phyloP scores from a whole-genome alignment of 768 basidiomycete species.

The Boletus bicolor region DNA sequence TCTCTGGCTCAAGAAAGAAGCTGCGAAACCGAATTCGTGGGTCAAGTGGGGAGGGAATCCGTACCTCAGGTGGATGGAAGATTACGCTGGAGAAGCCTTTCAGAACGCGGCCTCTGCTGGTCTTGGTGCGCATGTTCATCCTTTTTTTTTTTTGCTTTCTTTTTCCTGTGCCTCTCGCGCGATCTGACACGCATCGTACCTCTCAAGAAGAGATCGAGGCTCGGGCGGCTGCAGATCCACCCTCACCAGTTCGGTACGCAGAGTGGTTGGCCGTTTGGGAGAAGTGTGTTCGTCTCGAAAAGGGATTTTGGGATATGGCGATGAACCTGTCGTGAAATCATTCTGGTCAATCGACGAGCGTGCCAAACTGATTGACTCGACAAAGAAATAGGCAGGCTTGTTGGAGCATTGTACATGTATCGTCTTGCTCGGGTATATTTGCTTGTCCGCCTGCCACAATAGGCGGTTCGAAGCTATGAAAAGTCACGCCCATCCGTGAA shows the following conservation, averaged over 20 bases:
- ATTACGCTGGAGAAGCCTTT: constrained; percentile 71
- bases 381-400: neutral
- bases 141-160: neutral
- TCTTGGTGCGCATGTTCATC: constrained; percentile 50
- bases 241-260: constrained; percentile 52
- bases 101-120: constrained; percentile 71
- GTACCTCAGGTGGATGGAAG: constrained; percentile 74
- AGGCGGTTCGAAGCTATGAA: neutral
- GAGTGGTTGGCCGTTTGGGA: constrained; percentile 76
- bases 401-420: neutral
- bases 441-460: neutral
- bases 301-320: constrained; percentile 83
- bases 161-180: neutral
- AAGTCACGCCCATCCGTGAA: no score
- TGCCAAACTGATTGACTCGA: neutral
- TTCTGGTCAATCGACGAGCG: neutral
- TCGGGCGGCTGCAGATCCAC: constrained; percentile 57
- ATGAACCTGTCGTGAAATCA: constrained; percentile 26
- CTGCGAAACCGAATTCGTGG: constrained; percentile 42
- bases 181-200: neutral
- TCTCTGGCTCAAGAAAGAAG: constrained; percentile 69
- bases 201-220: constrained; percentile 69
- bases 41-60: constrained; percentile 64
- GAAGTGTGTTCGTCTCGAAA: constrained; percentile 73
- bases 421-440: neutral